phyloP scores from a whole-genome alignment of 1,284 basidiomycete genomes.

The Earliella scabrosa region DNA sequence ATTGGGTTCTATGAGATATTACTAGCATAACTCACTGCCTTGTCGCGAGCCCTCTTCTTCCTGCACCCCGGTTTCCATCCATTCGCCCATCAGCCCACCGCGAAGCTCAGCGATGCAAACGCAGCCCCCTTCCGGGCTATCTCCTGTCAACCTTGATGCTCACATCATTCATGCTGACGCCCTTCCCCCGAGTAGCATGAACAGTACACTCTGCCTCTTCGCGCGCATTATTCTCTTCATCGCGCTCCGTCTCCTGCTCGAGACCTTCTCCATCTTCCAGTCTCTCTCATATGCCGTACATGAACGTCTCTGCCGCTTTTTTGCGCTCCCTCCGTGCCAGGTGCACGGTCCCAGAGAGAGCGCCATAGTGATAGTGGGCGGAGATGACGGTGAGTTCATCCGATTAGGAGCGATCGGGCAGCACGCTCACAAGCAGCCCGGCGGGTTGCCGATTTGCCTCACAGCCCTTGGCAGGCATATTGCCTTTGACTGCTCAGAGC shows the following conservation, averaged over 20 bases:
- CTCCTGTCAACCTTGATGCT: too few species aligned
- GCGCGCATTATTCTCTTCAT: conserved; percentile 11
- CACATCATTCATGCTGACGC: not conserved
- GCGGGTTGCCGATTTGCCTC: conserved; percentile 1
- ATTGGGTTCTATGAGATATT: too few species aligned
- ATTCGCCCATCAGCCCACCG: not conserved
- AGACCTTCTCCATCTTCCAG: conserved; percentile 15
- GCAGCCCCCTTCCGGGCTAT: too few species aligned
- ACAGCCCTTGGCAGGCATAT: conserved; percentile 36
- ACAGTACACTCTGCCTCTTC: conserved; percentile 3
- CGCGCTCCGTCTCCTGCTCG: conserved; percentile 9
- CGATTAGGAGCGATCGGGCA: conserved; percentile 18
- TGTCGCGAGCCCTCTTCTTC: too few species aligned
- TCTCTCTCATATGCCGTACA: conserved; percentile 17
- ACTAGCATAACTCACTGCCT: too few species aligned
- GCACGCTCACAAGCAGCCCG: conserved; percentile 6
- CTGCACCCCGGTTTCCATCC: too few species aligned
- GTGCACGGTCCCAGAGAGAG: conserved; percentile 30
- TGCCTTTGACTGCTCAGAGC: conserved; percentile 37
- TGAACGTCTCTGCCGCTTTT: conserved; percentile 25
- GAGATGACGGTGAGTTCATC: conserved; percentile 32
- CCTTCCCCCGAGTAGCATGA: conserved; percentile 4
- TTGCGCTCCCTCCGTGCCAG: conserved; percentile 26
- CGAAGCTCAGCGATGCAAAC: not conserved
- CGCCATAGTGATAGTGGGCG: conserved; percentile 36